Evolutionary conservation across 768 basidiomycete genomes (phyloP), one percentile per base, ranked within the genome.

Genomic region (Suillus weaverae): DNA sequence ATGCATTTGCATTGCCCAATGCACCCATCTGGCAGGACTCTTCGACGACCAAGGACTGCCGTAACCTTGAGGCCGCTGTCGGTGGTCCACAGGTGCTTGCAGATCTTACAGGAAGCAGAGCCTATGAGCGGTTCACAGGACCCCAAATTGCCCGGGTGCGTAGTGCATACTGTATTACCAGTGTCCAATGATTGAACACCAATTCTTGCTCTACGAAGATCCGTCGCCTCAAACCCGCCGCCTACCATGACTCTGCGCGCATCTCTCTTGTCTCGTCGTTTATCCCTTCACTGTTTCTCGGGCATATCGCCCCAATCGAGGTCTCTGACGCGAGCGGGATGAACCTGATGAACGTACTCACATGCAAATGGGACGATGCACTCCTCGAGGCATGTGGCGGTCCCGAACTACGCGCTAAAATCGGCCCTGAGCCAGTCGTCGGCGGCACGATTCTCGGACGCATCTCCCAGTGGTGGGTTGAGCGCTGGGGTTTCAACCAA

Each of bases 11-110:
- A 7, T 76, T 86, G 14, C 80, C 80, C 2, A 82, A 82, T 66
- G 85, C 89, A 4, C 92, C 93, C 11, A 95, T 95, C 71, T 96
- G 94, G 94, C 93, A 95, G 74, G 94, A 95, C 75, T 92, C 92
- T 1, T 94, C 92, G 0, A 95, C 93, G 0, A 89, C 87, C 0
- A 76, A 78, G 50, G 92, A 95, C 69, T 95, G 94, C 71, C 78
- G 78, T 62, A 83, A 81, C 64, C 77, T 95, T 50, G 91, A 94
- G 70, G 81, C 79, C 0, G 81, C 80, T 43, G 78, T 90, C 11
- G 92, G 92, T 43, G 91, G 92, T 5, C 76, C 89, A 0, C 89
- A 90, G 65, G 84, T 76, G 6, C 80, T 96, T 9, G 88, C 93
- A 10, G 86, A 90, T 72, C 76, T 90, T 14, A 91, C 91, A 9